These are phyloP conservation scores for Yamadazyma songkhlaensis DNA, from an alignment of 1,139 yeast species.

Conservation along the genomic window DNA sequence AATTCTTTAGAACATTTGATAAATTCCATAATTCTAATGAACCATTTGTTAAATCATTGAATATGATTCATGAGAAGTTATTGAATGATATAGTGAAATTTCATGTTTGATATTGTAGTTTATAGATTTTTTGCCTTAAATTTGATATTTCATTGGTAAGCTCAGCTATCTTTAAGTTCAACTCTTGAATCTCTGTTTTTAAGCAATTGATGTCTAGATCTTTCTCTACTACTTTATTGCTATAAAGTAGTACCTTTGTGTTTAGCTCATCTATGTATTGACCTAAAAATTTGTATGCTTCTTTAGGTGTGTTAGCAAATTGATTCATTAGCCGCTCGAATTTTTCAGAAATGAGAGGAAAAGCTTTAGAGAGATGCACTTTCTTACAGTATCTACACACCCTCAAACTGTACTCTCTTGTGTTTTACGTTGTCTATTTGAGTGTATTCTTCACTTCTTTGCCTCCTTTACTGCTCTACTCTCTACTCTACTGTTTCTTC, in stretches of 20 bases:
- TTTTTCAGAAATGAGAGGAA: no score
- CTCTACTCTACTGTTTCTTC: no score
- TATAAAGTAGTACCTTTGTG: not conserved
- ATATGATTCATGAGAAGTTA: slow-evolving; percentile 13
- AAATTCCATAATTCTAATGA: slow-evolving; percentile 7
- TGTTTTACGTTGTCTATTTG: no score
- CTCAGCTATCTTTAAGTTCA: not conserved
- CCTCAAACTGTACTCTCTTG: no score
- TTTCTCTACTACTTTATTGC: not conserved
- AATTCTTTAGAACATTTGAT: slow-evolving; percentile 6
- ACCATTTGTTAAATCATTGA: slow-evolving; percentile 9
- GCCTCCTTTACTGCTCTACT: no score
- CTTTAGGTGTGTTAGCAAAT: slow-evolving; percentile 1
- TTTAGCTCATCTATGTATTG: slow-evolving; percentile 1
- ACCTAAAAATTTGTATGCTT: slow-evolving; percentile 5
- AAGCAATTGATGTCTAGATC: not conserved
- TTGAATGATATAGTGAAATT: slow-evolving; percentile 10
- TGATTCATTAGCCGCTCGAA: not conserved
- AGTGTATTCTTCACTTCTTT: no score
- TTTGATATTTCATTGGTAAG: not conserved
- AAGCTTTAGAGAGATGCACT: no score
- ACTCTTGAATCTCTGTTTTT: not conserved
- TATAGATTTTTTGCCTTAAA: slow-evolving; percentile 2
- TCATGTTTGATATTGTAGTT: not conserved
- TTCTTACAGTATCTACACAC: no score